Evolutionary conservation across 176 grass and related monocot genomes (phyloP), one percentile per base, ranked within the genome.

Genomic region (Oryza nivara): DNA sequence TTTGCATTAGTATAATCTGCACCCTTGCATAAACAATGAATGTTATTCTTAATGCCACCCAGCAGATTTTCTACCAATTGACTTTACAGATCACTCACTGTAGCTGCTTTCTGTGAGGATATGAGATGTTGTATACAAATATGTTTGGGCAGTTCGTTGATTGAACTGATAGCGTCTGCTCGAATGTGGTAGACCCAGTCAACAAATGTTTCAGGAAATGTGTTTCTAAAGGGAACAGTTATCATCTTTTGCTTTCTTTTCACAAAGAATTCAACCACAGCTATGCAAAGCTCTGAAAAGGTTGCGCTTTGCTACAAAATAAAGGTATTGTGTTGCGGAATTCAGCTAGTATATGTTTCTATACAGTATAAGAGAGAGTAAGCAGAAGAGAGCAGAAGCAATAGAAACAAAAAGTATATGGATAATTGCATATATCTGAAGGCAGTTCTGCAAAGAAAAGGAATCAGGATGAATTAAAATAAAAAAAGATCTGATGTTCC

Each of bases 41-140:
- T 76, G n/a, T 20, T 35, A 32, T 35, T 73, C 56, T 25, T 73
- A 23, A 34, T 86, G 61, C 60, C 58, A 48, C 40, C 22, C 23
- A 52, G 32, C 32, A 35, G 52, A 70, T 84, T 84, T 86, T 80
- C 51, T 84, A 87, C 44, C 45, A 7, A 80, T 83, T 87, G 89
- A 83, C 88, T 87, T 87, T 64, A 87, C 68, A 80, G 70, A 80
- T 36, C 80, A 79, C 47, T 22, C 36, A 5, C 20, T 73, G 47
- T 74, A 70, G 75, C 64, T 80, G 74, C 28, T 52, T 74, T 69
- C 40, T 88, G 40, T 71, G 82, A 63, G 46, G 52, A 77, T 64
- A 72, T 82, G 51, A 49, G 11, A 20, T 70, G 73, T 41, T 44
- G 43, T 44, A 44, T 41, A 17, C 78, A 56, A 52, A 66, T 34